Evolutionary conservation across 208 protist genomes (phyloP).

Genomic region (Trypanosoma platydactyli): DNA sequence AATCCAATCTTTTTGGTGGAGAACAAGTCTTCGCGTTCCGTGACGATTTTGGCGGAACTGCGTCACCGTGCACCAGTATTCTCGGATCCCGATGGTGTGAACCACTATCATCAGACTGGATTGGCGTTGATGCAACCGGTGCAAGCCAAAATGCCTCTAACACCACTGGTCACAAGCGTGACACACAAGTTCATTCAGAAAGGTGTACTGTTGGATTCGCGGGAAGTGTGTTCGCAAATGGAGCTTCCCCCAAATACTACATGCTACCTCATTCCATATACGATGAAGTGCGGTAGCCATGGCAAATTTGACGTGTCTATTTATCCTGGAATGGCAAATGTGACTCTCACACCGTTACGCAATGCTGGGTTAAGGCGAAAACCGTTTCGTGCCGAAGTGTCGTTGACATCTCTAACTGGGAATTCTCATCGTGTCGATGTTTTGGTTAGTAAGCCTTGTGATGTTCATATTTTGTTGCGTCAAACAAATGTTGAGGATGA

Average conservation of each 20-base stretch:
- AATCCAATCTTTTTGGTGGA: conserved; percentile 88
- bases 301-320: conserved; percentile 76
- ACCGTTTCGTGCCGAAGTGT: conserved; percentile 43
- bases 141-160: conserved; percentile 41
- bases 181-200: conserved; percentile 82
- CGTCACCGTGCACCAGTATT: conserved; percentile 66
- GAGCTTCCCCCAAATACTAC: conserved; percentile 61
- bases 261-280: conserved; percentile 84
- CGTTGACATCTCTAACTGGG: conserved; percentile 38
- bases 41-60: conserved; percentile 71
- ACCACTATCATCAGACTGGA: conserved; percentile 84
- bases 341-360: conserved; percentile 68
- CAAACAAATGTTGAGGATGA: conserved; percentile 65
- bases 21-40: conserved; percentile 73
- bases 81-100: conserved; percentile 65
- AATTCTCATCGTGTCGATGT: conserved; percentile 63
- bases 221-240: conserved; percentile 80
- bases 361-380: conserved; percentile 62
- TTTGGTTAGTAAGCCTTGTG: conserved; percentile 46
- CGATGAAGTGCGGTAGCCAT: conserved; percentile 53
- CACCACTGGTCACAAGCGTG: conserved; percentile 79
- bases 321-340: conserved; percentile 77
- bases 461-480: conserved; percentile 79
- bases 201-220: conserved; percentile 85
- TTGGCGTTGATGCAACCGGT: conserved; percentile 71